phyloP scores from a whole-genome alignment of 2,329 filamentous ascomycete species.

The Penicillium sp. region DNA sequence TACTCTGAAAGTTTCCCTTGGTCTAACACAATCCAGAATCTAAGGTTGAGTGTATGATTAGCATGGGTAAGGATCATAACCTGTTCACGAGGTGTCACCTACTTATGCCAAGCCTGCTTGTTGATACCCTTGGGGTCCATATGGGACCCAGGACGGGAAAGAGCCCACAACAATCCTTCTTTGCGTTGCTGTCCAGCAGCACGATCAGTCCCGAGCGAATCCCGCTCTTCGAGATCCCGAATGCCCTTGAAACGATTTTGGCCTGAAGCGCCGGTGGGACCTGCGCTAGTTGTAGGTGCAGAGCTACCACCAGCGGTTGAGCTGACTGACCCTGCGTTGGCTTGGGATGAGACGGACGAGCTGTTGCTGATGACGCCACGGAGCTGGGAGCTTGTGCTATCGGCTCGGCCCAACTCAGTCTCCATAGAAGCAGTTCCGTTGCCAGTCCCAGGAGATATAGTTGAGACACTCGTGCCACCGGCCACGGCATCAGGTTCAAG shows the following conservation, averaged over 20 bases:
- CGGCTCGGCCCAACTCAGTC: conserved; percentile 68
- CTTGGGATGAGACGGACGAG: conserved; percentile 46
- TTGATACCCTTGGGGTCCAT: conserved; percentile 94
- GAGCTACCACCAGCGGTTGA: conserved; percentile 24
- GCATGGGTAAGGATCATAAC: not conserved
- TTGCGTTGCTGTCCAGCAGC: conserved; percentile 71
- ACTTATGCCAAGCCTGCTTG: conserved; percentile 99
- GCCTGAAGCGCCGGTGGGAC: conserved; percentile 22
- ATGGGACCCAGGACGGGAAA: conserved; percentile 89
- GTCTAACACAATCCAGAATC: conserved; percentile 98
- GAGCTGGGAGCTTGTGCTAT: conserved; percentile 71
- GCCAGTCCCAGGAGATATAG: conserved; percentile 33
- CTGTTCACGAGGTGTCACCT: conserved; percentile 42
- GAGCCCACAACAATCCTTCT: conserved; percentile 90
- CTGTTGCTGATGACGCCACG: conserved; percentile 52
- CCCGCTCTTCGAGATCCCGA: conserved; percentile 85
- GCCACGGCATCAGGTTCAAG: conserved; percentile 66
- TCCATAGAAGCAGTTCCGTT: conserved; percentile 62
- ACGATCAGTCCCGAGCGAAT: conserved; percentile 58
- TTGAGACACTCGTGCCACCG: conserved; percentile 35
- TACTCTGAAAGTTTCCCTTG: conserved; percentile 97
- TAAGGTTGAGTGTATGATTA: conserved; percentile 35
- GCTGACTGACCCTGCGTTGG: conserved; percentile 31
- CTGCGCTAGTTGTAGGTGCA: conserved; percentile 10
- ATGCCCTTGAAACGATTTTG: conserved; percentile 80